Conservation (phyloP, 306 rosid genomes). For the Senna siamea region DNA sequence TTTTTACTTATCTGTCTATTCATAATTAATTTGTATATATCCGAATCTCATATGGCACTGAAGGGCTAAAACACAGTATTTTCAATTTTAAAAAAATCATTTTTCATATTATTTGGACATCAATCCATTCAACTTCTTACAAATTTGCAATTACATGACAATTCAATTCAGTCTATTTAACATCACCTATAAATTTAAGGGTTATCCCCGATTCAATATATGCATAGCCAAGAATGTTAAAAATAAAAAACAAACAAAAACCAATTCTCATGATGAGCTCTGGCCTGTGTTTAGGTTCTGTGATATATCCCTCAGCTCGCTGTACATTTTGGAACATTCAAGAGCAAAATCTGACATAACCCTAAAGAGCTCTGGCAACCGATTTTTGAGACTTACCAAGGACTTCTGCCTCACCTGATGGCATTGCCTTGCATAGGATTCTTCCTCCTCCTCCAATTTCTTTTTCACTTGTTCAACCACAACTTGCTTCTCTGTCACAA, state of each 20-base stretch:
- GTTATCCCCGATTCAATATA: slow-evolving; percentile 12
- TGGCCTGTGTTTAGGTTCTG: slow-evolving; percentile 42
- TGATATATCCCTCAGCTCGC: slow-evolving; percentile 41
- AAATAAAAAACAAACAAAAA: not conserved
- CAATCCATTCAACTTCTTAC: slow-evolving; percentile 13
- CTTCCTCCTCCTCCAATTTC: slow-evolving; percentile 59
- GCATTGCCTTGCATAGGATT: slow-evolving; percentile 48
- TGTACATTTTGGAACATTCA: slow-evolving; percentile 55
- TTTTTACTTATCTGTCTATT: too few species aligned
- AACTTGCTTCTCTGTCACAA: slow-evolving; percentile 47
- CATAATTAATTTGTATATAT: too few species aligned
- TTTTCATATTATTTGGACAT: not conserved
- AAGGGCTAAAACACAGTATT: not conserved
- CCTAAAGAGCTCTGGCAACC: slow-evolving; percentile 63
- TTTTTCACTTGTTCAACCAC: slow-evolving; percentile 46
- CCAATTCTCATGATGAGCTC: slow-evolving; percentile 37
- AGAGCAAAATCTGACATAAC: slow-evolving; percentile 47
- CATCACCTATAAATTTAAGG: slow-evolving; percentile 30
- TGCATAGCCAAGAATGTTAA: not conserved
- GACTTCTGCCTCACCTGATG: slow-evolving; percentile 69
- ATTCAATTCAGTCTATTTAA: not conserved
- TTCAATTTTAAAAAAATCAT: not conserved
- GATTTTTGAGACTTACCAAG: slow-evolving; percentile 46
- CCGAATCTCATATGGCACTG: not conserved
- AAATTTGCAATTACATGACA: slow-evolving; percentile 16